These are phyloP conservation scores for Macadamia integrifolia DNA, from an alignment of 164 flowering plant species.

Conservation along the genomic window DNA sequence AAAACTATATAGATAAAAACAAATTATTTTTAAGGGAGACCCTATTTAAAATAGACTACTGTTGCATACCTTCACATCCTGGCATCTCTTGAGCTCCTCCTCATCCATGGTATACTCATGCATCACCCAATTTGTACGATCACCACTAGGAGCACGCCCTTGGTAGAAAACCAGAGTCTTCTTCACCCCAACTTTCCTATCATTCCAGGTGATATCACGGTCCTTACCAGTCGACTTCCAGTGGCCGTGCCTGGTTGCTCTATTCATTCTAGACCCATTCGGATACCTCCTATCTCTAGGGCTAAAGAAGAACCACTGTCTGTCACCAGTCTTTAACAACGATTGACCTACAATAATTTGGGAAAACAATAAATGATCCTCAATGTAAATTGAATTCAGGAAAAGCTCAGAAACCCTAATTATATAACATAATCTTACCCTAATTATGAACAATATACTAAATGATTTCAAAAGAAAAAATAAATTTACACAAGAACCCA, in stretches of 20 bases:
- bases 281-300: constrained; percentile 87
- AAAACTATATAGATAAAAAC: neutral
- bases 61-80: constrained; percentile 38
- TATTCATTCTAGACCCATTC: constrained; percentile 68
- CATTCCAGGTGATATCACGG: constrained; percentile 46
- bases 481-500: too few relatives aligned
- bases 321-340: constrained; percentile 62
- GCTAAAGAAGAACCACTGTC: constrained; percentile 92
- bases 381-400: neutral
- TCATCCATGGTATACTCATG: constrained; percentile 87
- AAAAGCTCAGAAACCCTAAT: neutral
- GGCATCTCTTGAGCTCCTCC: constrained; percentile 79
- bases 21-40: neutral
- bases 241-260: constrained; percentile 78
- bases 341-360: constrained; percentile 32
- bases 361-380: neutral
- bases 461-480: too few relatives aligned
- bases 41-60: neutral
- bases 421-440: too few relatives aligned
- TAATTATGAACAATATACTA: too few relatives aligned
- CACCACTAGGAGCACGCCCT: constrained; percentile 86
- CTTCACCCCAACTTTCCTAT: constrained; percentile 67
- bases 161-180: constrained; percentile 77
- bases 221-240: constrained; percentile 99
- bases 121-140: constrained; percentile 98